A percentile compares a stretch with the other conserved stretches of the same genome.
Conservation (phyloP, 2,329 filamentous ascomycete genomes). For the Scedosporium dehoogii region DNA sequence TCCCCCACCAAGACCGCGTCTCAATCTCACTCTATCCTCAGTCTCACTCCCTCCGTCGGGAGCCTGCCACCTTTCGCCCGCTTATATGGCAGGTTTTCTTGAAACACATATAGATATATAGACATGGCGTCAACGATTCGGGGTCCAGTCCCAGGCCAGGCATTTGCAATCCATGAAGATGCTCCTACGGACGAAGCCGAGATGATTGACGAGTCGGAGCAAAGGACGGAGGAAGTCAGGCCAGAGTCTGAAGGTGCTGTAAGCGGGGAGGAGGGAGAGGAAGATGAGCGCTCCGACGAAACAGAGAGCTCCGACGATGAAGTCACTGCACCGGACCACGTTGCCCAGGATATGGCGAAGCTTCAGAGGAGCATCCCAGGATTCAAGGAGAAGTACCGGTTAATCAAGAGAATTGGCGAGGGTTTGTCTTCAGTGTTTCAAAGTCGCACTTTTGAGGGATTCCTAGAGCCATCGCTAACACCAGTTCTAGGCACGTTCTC, state of each 20-base stretch:
- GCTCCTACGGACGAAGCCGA: conserved; percentile 38
- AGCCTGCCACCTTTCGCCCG: neutral
- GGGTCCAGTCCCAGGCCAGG: conserved; percentile 13
- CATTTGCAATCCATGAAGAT: conserved; percentile 42
- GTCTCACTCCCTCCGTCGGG: neutral
- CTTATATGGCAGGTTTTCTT: neutral
- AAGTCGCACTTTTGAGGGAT: neutral
- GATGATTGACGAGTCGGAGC: conserved; percentile 24
- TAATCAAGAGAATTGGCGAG: conserved; percentile 96
- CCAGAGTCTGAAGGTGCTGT: conserved; percentile 20
- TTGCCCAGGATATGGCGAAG: conserved; percentile 78
- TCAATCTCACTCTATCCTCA: neutral
- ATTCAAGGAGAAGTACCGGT: conserved; percentile 72
- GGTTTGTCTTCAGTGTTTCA: conserved; percentile 39
- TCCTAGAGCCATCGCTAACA: conserved; percentile 6
- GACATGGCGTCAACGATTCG: neutral
- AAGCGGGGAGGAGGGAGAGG: conserved; percentile 24
- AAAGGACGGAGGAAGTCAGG: conserved; percentile 18
- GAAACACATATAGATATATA: neutral
- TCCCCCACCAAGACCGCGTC: neutral
- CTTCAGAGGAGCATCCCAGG: conserved; percentile 74
- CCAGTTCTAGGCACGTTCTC: conserved; percentile 74
- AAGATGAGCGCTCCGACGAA: conserved; percentile 25
- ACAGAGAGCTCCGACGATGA: conserved; percentile 48
- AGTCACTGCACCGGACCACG: conserved; percentile 52